Conservation (phyloP, 768 basidiomycete species). For the Leccinum pellstonianum region DNA sequence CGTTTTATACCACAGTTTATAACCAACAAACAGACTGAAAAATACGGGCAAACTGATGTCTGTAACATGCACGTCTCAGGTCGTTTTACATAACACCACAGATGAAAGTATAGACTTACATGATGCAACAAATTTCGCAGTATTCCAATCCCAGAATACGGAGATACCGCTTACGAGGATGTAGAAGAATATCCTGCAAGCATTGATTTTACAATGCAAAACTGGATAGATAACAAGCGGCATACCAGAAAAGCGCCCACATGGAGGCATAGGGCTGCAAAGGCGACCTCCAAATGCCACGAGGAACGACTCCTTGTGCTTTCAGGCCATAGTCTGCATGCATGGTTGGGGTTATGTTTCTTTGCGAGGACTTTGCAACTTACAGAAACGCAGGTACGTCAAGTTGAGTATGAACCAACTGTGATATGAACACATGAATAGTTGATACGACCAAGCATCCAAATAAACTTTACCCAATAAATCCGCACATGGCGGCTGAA, state of each 20-base stretch:
- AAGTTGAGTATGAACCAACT: conserved; percentile 67
- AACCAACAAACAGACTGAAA: conserved; percentile 43
- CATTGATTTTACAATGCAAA: not conserved
- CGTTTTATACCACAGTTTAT: conserved; percentile 36
- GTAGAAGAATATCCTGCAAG: conserved; percentile 41
- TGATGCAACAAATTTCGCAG: conserved; percentile 46
- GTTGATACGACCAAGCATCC: conserved; percentile 33
- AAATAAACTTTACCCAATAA: conserved; percentile 38
- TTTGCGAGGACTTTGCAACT: conserved; percentile 22
- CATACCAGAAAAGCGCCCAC: conserved; percentile 71
- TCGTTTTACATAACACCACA: not conserved
- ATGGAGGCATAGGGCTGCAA: conserved; percentile 68
- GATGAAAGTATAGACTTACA: conserved; percentile 29
- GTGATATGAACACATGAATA: conserved; percentile 47
- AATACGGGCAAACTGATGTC: conserved; percentile 44
- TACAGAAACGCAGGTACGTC: conserved; percentile 72
- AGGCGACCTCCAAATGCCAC: conserved; percentile 57
- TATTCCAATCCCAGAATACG: conserved; percentile 65
- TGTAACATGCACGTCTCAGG: conserved; percentile 8
- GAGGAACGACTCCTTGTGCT: conserved; percentile 52
- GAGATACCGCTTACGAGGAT: conserved; percentile 54
- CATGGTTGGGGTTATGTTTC: conserved; percentile 33
- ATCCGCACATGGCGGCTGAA: conserved; percentile 57
- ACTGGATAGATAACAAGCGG: conserved; percentile 25
- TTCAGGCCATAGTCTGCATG: conserved; percentile 16